Conservation (phyloP, 306 rosid species). For the Ziziphus jujuba region DNA sequence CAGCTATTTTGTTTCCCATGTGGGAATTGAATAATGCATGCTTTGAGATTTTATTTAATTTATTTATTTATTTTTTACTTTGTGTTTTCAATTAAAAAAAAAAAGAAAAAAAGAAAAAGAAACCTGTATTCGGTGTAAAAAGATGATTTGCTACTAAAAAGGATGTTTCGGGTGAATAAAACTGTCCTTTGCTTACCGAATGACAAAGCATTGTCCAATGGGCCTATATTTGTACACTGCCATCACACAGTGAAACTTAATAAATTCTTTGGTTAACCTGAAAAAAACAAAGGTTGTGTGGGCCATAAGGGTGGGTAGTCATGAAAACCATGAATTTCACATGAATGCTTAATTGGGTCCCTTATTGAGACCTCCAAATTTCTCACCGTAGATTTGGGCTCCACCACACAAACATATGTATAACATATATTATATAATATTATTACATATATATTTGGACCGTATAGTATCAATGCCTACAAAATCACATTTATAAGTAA, state of each 20-base stretch:
- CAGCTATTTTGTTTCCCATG: conserved; percentile 66
- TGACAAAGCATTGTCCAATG: no score
- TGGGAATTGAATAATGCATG: conserved; percentile 44
- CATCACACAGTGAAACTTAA: no score
- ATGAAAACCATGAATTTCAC: conserved; percentile 31
- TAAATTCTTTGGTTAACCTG: no score
- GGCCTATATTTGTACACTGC: no score
- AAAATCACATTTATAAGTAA: conserved; percentile 23
- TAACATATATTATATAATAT: neutral
- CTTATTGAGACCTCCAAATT: conserved; percentile 3
- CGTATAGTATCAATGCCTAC: neutral
- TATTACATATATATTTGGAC: neutral
- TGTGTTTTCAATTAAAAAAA: neutral
- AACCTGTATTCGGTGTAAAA: neutral
- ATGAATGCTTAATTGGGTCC: conserved; percentile 19
- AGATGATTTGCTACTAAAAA: no score
- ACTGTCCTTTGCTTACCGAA: no score
- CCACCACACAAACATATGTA: conserved; percentile 10
- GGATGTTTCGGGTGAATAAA: no score
- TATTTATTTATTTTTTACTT: conserved; percentile 3
- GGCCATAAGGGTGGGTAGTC: conserved; percentile 21
- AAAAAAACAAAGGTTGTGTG: conserved; percentile 33
- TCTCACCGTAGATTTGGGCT: conserved; percentile 24
- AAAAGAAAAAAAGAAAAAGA: no score
- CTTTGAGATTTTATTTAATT: conserved; percentile 1